Percentiles rank a stretch among this genome's conserved stretches.
Conservation (phyloP, 1,139 yeast genomes). For the Debaryomyces nepalensis region DNA sequence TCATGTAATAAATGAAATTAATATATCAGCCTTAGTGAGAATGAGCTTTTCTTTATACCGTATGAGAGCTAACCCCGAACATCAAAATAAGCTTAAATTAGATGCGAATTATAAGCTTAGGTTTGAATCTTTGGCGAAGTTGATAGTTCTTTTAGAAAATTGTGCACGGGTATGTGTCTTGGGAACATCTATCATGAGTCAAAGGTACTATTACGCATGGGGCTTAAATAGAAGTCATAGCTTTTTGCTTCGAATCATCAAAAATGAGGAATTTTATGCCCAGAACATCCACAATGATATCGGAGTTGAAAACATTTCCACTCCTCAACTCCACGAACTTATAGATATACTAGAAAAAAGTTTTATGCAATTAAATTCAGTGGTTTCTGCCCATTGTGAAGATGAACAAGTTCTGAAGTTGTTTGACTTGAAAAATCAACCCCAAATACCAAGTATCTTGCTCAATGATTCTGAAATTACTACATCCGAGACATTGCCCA, state of each 20-base stretch:
- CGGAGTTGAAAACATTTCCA: conserved; percentile 5
- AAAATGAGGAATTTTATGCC: conserved; percentile 26
- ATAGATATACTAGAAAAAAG: conserved; percentile 2
- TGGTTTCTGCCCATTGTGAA: neutral
- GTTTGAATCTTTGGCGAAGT: conserved; percentile 7
- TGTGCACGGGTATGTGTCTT: conserved; percentile 16
- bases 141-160: conserved; percentile 13
- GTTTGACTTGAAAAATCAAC: conserved; percentile 2
- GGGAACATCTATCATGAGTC: conserved; percentile 25
- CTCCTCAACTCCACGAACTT: conserved; percentile 10
- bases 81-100: neutral
- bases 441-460: conserved; percentile 1
- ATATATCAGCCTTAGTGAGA: conserved; percentile 29
- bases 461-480: neutral
- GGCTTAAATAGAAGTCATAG: conserved; percentile 35
- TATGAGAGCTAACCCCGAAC: conserved; percentile 1
- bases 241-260: conserved; percentile 25
- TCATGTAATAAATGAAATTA: conserved; percentile 30
- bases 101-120: conserved; percentile 1
- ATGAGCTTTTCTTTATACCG: conserved; percentile 12
- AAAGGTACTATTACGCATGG: conserved; percentile 59
- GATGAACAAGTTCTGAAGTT: neutral
- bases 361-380: neutral
- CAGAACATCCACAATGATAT: neutral
- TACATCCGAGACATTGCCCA: neutral